Evolutionary conservation across 306 rosid species (phyloP), one percentile per base, ranked within the genome.

Genomic region (Vigna hirtella): DNA sequence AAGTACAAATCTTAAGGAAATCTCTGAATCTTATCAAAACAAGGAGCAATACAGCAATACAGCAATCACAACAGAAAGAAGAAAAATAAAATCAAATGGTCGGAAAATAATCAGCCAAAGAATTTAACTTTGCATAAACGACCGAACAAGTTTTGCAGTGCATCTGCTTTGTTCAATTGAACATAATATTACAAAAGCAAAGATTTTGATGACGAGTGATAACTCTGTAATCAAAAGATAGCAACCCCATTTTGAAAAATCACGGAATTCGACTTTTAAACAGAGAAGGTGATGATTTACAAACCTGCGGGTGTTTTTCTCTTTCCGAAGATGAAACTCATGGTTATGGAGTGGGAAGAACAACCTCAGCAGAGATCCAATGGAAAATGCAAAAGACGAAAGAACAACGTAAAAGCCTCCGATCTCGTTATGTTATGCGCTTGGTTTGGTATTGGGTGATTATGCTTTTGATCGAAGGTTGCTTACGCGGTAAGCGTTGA

Each of bases 261-360:
- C 10, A n/a, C 6, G 5, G 15, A 12, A 13, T 15, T 66, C 16
- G 2, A 12, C 5, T 34, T n/a, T 0, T 16, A 17, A 2, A 66
- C 12, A 22, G 5, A 51, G 17, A 1, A 36, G 15, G 64, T 7
- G 55, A 73, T 32, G 48, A 62, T 66, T 59, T 49, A 74, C 62
- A 50, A 79, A 93, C 98, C 98, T 84, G 99, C 98, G 72, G 99
- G 94, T 13, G 98, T 95, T 77, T 95, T 95, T 10, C 90, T 85
- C 91, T 93, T 93, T 66, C 99, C 98, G 82, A 93, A 95, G 82
- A 95, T 80, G 83, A 93, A 96, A 84, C 98, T 94, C 98, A 94
- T 94, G 82, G 84, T 42, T 2, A 2, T 9, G 13, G 47, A 9
- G 47, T 2, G 13, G 64, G 72, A 48, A 75, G 59, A 76, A 65